A percentile compares a stretch with the other conserved stretches of the same genome.
Evolutionary conservation across 495 filamentous ascomycete species (phyloP).

Genomic region (Talaromyces adpressus): DNA sequence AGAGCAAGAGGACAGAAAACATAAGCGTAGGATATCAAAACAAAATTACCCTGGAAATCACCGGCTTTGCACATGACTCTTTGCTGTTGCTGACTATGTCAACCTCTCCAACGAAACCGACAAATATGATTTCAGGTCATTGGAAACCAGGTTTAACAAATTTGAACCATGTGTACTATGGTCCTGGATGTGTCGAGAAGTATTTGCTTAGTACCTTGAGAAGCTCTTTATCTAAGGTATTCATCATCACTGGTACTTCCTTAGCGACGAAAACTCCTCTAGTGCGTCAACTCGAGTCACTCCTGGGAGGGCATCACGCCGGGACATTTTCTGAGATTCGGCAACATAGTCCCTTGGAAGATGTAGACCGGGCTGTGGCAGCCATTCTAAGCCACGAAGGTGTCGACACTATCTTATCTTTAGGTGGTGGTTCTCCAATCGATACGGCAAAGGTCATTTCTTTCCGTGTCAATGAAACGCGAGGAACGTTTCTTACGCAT

Average conservation of each 20-base stretch:
- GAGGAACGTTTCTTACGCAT: conserved; percentile 16
- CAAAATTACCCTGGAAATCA: too few relatives aligned
- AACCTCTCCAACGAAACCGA: background rate
- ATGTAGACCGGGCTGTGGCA: conserved; percentile 37
- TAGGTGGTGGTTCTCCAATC: conserved; percentile 44
- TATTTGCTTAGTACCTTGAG: conserved; percentile 32
- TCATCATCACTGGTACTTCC: conserved; percentile 42
- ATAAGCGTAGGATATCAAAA: too few relatives aligned
- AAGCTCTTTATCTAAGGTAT: conserved; percentile 32
- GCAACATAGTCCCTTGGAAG: conserved; percentile 39
- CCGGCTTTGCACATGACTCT: too few relatives aligned
- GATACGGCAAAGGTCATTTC: conserved; percentile 41
- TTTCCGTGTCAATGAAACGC: conserved; percentile 8
- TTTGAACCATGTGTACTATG: conserved; percentile 32
- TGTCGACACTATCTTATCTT: conserved; percentile 40
- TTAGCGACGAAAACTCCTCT: conserved; percentile 37
- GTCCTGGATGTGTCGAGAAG: conserved; percentile 30
- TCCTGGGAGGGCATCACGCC: conserved; percentile 33
- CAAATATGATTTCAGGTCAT: background rate
- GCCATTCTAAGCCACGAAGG: conserved; percentile 25
- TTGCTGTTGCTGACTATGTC: too few relatives aligned
- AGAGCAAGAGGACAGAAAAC: too few relatives aligned
- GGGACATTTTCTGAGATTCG: conserved; percentile 38
- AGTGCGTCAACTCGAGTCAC: conserved; percentile 33
- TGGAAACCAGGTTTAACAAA: background rate